Evolutionary conservation across 805 yeast species (phyloP), one percentile per base, ranked within the genome.

Genomic region (Diddensiella transvaalensis): DNA sequence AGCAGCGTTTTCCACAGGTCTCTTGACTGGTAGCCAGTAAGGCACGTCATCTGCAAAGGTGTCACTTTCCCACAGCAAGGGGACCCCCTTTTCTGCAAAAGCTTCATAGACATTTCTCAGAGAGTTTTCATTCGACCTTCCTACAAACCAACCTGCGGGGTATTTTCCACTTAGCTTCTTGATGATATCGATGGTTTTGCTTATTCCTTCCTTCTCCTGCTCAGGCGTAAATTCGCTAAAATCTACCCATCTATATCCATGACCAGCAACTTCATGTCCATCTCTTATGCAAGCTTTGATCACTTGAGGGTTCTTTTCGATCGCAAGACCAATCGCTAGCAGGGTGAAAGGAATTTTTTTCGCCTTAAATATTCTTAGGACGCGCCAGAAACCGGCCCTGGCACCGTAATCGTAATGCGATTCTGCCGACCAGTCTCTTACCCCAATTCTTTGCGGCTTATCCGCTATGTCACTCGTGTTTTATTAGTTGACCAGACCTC

Each of bases 251-350:
- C 72, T 55, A 36, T 64, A 56, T 6, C 71, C 69, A 51, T 69
- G 73, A 32, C 67, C 65, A 13, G 65, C 70, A 32, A 69, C 64
- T 46, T 69, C 72, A 52, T 66, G 70, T 6, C 72, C 72, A 36
- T 64, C 70, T 35, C 68, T 59, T 23, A 60, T 62, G 47, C 65
- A 63, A 1, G 71, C 72, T 22, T 55, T 55, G 5, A 68, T 71
- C 37, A 67, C 69, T 11, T 54, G 62, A 2, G 69, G 68, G 38
- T 66, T 60, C 42, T 61, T 60, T 33, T 60, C 65, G 30, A 69
- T 59, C 5, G 73, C 73, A 45, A 66, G 65, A 5, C 70, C 74
- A 44, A 70, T 71, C 5, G 68, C 73, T 49, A 64, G 65, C 3
- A 66, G 54, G 10, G 74, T 69, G 55, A 68, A 61, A 37, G 58